A percentile compares a stretch with the other conserved stretches of the same genome.
Evolutionary conservation across 139 green algal genomes (phyloP).

Genomic region (Volvox reticuliferus): DNA sequence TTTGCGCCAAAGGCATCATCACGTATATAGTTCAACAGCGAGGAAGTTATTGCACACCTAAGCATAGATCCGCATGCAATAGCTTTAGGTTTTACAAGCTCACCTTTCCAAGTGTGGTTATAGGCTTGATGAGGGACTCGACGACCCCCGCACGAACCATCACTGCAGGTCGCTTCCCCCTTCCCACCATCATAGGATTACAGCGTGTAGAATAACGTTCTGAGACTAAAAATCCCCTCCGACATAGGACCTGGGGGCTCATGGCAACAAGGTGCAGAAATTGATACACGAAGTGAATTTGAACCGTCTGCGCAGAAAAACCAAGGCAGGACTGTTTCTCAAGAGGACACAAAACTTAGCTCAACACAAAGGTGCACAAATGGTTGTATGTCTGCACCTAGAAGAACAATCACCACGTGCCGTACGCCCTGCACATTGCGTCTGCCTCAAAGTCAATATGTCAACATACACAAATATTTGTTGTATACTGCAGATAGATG

Average conservation of each 20-base stretch:
- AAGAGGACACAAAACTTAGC: too few relatives aligned
- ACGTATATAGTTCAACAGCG: too few relatives aligned
- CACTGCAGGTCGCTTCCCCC: background rate
- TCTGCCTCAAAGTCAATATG: background rate
- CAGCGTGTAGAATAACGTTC: background rate
- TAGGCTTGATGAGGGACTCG: slow-evolving; percentile 52
- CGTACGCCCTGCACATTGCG: background rate
- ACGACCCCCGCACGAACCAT: slow-evolving; percentile 32
- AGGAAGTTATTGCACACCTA: background rate
- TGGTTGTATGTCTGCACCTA: too few relatives aligned
- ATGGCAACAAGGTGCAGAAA: background rate
- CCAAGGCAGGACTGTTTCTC: too few relatives aligned
- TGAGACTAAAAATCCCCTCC: background rate
- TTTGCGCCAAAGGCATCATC: too few relatives aligned
- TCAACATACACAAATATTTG: background rate
- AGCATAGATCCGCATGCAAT: background rate
- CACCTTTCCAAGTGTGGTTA: slow-evolving; percentile 58
- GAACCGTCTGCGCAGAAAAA: too few relatives aligned
- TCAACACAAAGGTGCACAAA: too few relatives aligned
- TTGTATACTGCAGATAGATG: background rate
- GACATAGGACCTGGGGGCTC: background rate
- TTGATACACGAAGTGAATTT: too few relatives aligned
- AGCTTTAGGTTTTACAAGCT: background rate
- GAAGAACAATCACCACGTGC: background rate
- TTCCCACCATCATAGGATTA: background rate